phyloP scores from a whole-genome alignment of 2,329 filamentous ascomycete species.

The Cladosporium velox region DNA sequence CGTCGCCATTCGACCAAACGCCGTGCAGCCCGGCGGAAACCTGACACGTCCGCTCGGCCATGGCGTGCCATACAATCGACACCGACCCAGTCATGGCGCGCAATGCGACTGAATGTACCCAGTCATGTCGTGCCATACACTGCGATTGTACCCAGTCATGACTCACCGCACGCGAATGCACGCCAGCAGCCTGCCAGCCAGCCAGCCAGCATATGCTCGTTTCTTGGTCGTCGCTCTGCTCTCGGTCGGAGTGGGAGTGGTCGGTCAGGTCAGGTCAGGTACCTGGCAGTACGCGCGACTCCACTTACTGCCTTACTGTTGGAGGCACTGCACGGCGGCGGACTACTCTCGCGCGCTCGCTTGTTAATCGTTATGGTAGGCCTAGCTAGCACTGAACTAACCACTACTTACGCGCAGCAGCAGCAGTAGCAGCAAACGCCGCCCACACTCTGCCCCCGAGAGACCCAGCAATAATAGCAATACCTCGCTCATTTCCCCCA shows the following conservation, averaged over 20 bases:
- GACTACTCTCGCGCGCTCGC: neutral
- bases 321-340: neutral
- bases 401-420: neutral
- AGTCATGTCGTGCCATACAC: neutral
- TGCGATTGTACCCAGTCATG: neutral
- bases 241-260: neutral
- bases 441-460: neutral
- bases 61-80: neutral
- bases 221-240: neutral
- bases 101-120: neutral
- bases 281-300: neutral
- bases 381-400: neutral
- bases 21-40: neutral
- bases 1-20: neutral
- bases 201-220: neutral
- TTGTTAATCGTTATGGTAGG: neutral
- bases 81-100: neutral
- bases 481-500: neutral
- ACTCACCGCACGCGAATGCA: neutral
- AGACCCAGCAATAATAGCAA: neutral
- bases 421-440: neutral
- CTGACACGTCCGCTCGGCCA: conserved; percentile 11
- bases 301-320: neutral
- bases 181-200: neutral
- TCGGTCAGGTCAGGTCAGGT: neutral